These are phyloP conservation scores for Chaetothyriales sp. DNA, from an alignment of 2,329 filamentous ascomycete genomes.

Conservation along the genomic window DNA sequence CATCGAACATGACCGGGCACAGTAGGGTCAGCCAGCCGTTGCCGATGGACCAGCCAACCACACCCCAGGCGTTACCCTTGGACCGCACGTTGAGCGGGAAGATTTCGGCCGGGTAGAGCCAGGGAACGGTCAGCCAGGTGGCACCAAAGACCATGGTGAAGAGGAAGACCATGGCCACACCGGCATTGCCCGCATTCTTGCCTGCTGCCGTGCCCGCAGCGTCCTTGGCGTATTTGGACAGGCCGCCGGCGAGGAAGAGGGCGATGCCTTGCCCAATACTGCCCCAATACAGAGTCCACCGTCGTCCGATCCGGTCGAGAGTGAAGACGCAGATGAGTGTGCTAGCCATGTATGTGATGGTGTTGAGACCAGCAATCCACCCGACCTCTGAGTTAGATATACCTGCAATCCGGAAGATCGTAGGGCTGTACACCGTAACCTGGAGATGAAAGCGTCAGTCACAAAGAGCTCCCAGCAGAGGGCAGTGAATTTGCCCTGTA, in stretches of 20 bases:
- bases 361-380: slow-evolving; percentile 48
- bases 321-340: slow-evolving; percentile 57
- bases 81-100: slow-evolving; percentile 57
- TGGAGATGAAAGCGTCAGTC: neutral
- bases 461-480: neutral
- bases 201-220: slow-evolving; percentile 33
- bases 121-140: slow-evolving; percentile 43
- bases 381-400: slow-evolving; percentile 20
- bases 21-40: slow-evolving; percentile 50
- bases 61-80: slow-evolving; percentile 61
- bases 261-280: slow-evolving; percentile 47
- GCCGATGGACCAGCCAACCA: slow-evolving; percentile 61
- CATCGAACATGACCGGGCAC: slow-evolving; percentile 45
- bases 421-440: slow-evolving; percentile 39
- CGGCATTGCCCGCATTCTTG: slow-evolving; percentile 42
- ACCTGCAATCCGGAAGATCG: slow-evolving; percentile 53
- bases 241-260: slow-evolving; percentile 52
- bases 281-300: slow-evolving; percentile 57
- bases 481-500: neutral
- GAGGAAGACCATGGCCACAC: slow-evolving; percentile 55
- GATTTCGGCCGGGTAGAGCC: slow-evolving; percentile 57
- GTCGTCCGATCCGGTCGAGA: slow-evolving; percentile 50
- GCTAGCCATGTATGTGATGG: slow-evolving; percentile 41
- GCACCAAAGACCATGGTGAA: slow-evolving; percentile 52
- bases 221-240: slow-evolving; percentile 40